Evolutionary conservation across 2,329 filamentous ascomycete genomes (phyloP).

Genomic region (Fusarium sororula): DNA sequence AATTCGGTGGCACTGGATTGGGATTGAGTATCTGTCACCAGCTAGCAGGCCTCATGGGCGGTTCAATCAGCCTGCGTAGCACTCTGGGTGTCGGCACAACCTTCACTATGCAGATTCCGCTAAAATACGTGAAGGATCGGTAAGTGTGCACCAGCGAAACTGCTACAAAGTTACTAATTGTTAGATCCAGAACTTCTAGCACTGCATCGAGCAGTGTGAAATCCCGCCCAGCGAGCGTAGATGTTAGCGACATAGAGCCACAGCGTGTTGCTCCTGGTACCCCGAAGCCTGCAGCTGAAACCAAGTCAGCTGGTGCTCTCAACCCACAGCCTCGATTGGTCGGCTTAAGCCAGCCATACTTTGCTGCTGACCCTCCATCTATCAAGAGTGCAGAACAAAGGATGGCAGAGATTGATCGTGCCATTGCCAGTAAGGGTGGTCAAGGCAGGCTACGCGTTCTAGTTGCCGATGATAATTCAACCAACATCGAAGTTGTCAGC

Average conservation of each 20-base stretch:
- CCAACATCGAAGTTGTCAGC: constrained; percentile 67
- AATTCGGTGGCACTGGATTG: constrained; percentile 87
- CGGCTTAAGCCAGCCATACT: constrained; percentile 85
- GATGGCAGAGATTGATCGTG: constrained; percentile 71
- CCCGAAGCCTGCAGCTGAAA: constrained; percentile 40
- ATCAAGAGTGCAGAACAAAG: constrained; percentile 63
- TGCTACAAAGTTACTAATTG: constrained; percentile 13
- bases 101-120: constrained; percentile 84
- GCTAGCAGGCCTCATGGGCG: constrained; percentile 83
- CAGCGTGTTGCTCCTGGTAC: constrained; percentile 43
- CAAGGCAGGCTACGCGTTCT: constrained; percentile 77
- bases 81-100: constrained; percentile 77
- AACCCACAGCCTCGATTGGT: constrained; percentile 81
- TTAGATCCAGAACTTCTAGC: constrained; percentile 56
- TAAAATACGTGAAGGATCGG: constrained; percentile 77
- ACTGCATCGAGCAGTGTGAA: constrained; percentile 64
- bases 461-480: constrained; percentile 77
- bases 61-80: constrained; percentile 76
- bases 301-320: constrained; percentile 53
- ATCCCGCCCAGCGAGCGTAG: constrained; percentile 59
- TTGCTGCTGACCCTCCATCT: constrained; percentile 58
- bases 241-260: constrained; percentile 52
- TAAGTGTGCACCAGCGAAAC: not conserved
- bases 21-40: constrained; percentile 92
- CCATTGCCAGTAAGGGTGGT: constrained; percentile 67